phyloP scores from a whole-genome alignment of 345 rosid species.

The Mallotus nudiflorus region DNA sequence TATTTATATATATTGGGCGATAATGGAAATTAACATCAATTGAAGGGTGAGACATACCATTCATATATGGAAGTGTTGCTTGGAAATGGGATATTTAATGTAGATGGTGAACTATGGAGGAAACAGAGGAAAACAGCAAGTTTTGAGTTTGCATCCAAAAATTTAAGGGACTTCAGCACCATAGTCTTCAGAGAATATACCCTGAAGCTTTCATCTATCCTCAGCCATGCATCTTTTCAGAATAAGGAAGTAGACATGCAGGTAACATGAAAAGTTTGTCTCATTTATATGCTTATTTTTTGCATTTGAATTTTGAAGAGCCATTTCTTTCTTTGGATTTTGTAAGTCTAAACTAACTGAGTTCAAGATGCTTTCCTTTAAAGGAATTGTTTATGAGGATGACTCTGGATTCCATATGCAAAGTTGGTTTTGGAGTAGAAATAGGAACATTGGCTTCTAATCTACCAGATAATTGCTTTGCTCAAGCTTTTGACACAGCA shows the following conservation, averaged over 20 bases:
- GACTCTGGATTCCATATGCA: constrained; percentile 93
- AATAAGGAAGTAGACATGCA: constrained; percentile 78
- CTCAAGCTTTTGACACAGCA: constrained; percentile 82
- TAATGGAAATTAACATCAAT: background rate
- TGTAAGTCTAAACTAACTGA: too few species aligned
- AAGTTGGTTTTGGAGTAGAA: constrained; percentile 94
- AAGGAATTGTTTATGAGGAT: constrained; percentile 88
- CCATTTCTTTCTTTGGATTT: background rate
- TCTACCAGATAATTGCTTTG: constrained; percentile 71
- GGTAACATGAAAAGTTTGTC: constrained; percentile 32
- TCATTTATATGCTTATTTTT: background rate
- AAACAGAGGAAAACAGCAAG: constrained; percentile 93
- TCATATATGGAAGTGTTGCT: constrained; percentile 93
- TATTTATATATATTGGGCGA: constrained; percentile 1
- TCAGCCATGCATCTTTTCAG: constrained; percentile 49
- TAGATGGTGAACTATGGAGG: constrained; percentile 90
- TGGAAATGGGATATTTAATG: constrained; percentile 89
- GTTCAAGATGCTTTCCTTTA: background rate
- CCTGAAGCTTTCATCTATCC: constrained; percentile 69
- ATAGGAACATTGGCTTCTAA: constrained; percentile 75
- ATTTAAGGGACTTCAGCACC: constrained; percentile 85
- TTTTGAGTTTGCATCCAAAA: constrained; percentile 95
- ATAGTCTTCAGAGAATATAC: constrained; percentile 81
- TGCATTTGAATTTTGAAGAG: background rate
- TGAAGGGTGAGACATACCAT: constrained; percentile 86